Evolutionary conservation across 345 rosid species (phyloP), one percentile per base, ranked within the genome.

Genomic region (Jatropha curcas): DNA sequence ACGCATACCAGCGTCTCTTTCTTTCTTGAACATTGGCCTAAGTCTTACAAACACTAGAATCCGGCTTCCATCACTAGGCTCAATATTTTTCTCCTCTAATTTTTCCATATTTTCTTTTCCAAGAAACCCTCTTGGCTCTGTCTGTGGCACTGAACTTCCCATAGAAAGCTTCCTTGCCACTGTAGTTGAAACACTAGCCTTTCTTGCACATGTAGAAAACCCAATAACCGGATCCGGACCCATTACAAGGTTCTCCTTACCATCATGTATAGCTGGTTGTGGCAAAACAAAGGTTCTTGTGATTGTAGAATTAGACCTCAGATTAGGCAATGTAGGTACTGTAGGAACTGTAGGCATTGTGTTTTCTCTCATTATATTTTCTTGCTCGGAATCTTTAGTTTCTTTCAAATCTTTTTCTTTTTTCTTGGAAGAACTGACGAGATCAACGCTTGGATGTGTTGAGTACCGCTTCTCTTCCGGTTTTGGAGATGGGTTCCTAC

Each of bases 21-120:
- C 98, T 85, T 88, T 92, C 86, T 80, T 92, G 37, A 85, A 86
- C 94, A 94, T 88, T 3, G 98, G 98, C 87, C 98, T 88, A 68
- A 94, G 90, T 88, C 98, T 86, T 52, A 90, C 97, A 78, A 90
- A 92, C 84, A 94, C 97, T 25, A 81, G 82, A 80, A 94, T 94
- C 71, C 94, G 67, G 65, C 90, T 86, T 24, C 64, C 79, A n/a
- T n/a, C n/a, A 63, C 72, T 55, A 31, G 67, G 66, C 33, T 73
- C 86, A n/a, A n/a, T n/a, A 39, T 19, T 30, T 76, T 63, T 84
- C 82, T 80, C 86, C 60, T 84, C 92, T 34, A 73, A 52, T 60
- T 84, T 91, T 65, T 85, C 94, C 67, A 41, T 39, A 9, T 53
- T 78, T 70, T 68, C 80, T 66, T 67, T 34, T 51, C 73, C 77